A percentile compares a stretch with the other conserved stretches of the same genome.
These are phyloP conservation scores for Eremothecium cymbalariae DNA, from an alignment of 1,139 yeast species.

Conservation along the genomic window DNA sequence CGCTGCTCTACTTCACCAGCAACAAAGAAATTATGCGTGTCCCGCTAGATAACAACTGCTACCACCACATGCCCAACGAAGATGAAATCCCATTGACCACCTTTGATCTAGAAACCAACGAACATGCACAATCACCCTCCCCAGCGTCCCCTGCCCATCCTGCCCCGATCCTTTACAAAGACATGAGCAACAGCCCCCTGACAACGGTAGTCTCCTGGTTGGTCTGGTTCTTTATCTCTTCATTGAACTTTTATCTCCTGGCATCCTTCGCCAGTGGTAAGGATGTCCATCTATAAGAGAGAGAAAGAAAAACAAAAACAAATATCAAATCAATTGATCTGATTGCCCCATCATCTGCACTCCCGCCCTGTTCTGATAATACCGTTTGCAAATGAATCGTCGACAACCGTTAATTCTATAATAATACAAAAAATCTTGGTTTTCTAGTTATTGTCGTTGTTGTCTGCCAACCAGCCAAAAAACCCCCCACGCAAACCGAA, in stretches of 20 bases:
- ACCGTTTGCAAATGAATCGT: too few species aligned
- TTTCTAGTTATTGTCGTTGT: too few species aligned
- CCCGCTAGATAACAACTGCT: constrained; percentile 18
- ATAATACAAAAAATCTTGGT: too few species aligned
- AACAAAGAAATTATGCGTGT: constrained; percentile 53
- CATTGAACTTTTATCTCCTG: constrained; percentile 68
- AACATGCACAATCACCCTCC: constrained; percentile 1
- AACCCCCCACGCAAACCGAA: too few species aligned
- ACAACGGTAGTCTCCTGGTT: constrained; percentile 50
- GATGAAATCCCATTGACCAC: constrained; percentile 18
- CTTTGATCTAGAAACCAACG: constrained; percentile 12
- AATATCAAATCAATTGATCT: too few species aligned
- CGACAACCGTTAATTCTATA: too few species aligned
- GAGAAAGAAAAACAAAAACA: too few species aligned
- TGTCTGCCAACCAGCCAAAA: too few species aligned
- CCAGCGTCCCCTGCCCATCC: constrained; percentile 2
- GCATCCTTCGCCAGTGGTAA: constrained; percentile 65
- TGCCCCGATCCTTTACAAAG: constrained; percentile 29
- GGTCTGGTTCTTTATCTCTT: constrained; percentile 70
- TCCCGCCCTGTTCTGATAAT: too few species aligned
- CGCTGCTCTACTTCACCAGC: constrained; percentile 63
- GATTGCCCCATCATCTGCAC: too few species aligned
- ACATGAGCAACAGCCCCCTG: constrained; percentile 61
- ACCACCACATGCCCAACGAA: constrained; percentile 11
- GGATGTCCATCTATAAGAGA: constrained; percentile 48